phyloP scores from a whole-genome alignment of 192 early-diverging fungal genomes.

The Geranomyces variabilis region DNA sequence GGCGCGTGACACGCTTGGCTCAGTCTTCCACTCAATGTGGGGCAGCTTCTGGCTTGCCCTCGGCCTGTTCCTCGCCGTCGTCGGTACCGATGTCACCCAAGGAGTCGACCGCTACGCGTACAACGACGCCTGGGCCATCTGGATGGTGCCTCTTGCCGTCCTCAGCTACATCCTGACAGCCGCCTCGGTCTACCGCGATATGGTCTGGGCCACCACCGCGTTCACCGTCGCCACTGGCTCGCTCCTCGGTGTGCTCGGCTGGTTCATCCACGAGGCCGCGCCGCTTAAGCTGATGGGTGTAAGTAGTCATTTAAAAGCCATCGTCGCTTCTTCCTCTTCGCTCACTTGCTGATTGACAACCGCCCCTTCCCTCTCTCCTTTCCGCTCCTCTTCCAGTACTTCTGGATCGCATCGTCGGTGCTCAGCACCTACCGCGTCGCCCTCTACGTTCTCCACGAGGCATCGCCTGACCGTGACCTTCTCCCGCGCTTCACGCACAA shows the following conservation, averaged over 20 bases:
- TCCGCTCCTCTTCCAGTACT: slow-evolving; percentile 17
- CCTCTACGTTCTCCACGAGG: slow-evolving; percentile 29
- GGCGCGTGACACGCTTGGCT: slow-evolving; percentile 31
- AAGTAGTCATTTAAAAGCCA: slow-evolving; percentile 9
- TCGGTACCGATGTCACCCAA: neutral
- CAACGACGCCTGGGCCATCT: slow-evolving; percentile 30
- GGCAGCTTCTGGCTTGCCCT: slow-evolving; percentile 33
- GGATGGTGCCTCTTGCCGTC: slow-evolving; percentile 34
- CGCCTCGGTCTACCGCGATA: slow-evolving; percentile 28
- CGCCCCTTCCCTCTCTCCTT: neutral
- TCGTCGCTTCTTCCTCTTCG: neutral
- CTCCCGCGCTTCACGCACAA: slow-evolving; percentile 21
- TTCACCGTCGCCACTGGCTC: slow-evolving; percentile 34
- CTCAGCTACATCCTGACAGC: slow-evolving; percentile 30
- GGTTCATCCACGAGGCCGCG: slow-evolving; percentile 28
- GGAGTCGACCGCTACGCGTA: slow-evolving; percentile 25
- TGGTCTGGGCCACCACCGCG: slow-evolving; percentile 13
- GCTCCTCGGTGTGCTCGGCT: slow-evolving; percentile 29
- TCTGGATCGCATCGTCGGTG: slow-evolving; percentile 30
- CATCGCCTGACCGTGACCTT: slow-evolving; percentile 20
- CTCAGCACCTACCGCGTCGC: slow-evolving; percentile 28
- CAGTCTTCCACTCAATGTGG: slow-evolving; percentile 37
- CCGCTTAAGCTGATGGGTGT: slow-evolving; percentile 30
- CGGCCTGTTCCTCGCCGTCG: slow-evolving; percentile 25
- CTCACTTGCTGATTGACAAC: neutral